These are phyloP conservation scores for Lipomyces kockii DNA, from an alignment of 805 yeast genomes.

Conservation along the genomic window DNA sequence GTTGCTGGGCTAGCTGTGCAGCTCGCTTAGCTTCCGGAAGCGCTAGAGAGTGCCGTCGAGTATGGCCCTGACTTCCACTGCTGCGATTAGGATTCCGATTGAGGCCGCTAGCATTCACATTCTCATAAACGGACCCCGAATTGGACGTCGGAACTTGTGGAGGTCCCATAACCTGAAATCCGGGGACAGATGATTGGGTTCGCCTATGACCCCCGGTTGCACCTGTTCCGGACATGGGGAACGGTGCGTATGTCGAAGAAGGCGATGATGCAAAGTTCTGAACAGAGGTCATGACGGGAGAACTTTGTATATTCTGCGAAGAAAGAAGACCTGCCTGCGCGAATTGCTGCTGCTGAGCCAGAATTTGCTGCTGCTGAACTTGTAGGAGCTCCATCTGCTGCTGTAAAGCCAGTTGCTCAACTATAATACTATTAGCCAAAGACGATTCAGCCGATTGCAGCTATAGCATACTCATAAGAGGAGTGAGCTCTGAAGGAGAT, in stretches of 20 bases:
- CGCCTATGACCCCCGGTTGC: slow-evolving; percentile 43
- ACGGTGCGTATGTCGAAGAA: slow-evolving; percentile 17
- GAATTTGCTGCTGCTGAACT: slow-evolving; percentile 86
- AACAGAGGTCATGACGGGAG: slow-evolving; percentile 24
- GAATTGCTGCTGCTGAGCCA: slow-evolving; percentile 65
- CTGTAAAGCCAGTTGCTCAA: slow-evolving; percentile 76
- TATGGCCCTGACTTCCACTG: slow-evolving; percentile 62
- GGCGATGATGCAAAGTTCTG: slow-evolving; percentile 30
- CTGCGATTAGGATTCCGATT: slow-evolving; percentile 24
- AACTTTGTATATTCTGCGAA: slow-evolving; percentile 15
- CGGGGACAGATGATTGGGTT: slow-evolving; percentile 44
- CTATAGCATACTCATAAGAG: slow-evolving; percentile 69
- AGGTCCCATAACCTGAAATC: slow-evolving; percentile 28
- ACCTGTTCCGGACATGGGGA: slow-evolving; percentile 8
- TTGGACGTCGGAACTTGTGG: slow-evolving; percentile 11
- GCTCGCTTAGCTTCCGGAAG: slow-evolving; percentile 92
- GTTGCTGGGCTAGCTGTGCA: slow-evolving; percentile 89
- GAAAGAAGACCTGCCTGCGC: slow-evolving; percentile 43
- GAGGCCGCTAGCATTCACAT: not conserved
- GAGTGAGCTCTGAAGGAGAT: slow-evolving; percentile 93
- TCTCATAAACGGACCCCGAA: slow-evolving; percentile 13
- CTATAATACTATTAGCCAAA: slow-evolving; percentile 39
- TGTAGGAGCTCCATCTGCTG: slow-evolving; percentile 91
- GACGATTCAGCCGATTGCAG: not conserved
- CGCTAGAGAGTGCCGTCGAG: slow-evolving; percentile 90